Evolutionary conservation across 768 basidiomycete species (phyloP), one percentile per base, ranked within the genome.

Genomic region (Leccinum subgranulosum): DNA sequence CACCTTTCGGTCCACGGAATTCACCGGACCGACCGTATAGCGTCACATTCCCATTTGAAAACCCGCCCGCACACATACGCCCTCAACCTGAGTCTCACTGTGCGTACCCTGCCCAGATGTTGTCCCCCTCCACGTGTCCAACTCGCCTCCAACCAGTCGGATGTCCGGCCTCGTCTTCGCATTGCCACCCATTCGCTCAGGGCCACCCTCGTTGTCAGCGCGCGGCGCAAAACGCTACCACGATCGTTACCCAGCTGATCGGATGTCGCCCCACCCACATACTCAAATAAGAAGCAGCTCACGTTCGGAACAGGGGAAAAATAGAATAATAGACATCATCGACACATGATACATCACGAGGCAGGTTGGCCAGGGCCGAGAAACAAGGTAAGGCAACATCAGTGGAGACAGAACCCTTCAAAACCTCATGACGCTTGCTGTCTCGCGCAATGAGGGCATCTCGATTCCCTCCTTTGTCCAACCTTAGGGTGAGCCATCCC

Each of bases 121-220:
- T 21, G 29, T 50, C 21, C 21, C 34, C 25, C 34, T 17, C 43
- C 64, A 60, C 56, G 64, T 56, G 64, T 51, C 21, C 29, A 28
- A 31, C 48, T 55, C 53, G 12, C 47, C 34, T 53, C 46, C 34
- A 50, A 50, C 34, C 19, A 46, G 45, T 49, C 49, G 47, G 55
- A 39, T 54, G 33, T 57, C 46, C 53, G 39, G 53, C 28, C 28
- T 63, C 29, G 58, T 49, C 36, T 45, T 53, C 43, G 28, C 25
- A 53, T 45, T 49, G 49, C 46, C 49, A 54, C 53, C 10, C 39
- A 50, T 49, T 57, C 53, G 50, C 23, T 62, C 51, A 49, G 51
- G 49, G 36, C 12, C 25, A 29, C 21, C 69, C 65, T 70, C 69
- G 52, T 69, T 68, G 69, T 53, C 47, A 51, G 48, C 68, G 60